Evolutionary conservation across 169 alveolate species (phyloP), one percentile per base, ranked within the genome.

Genomic region (Cryptosporidium ryanae): DNA sequence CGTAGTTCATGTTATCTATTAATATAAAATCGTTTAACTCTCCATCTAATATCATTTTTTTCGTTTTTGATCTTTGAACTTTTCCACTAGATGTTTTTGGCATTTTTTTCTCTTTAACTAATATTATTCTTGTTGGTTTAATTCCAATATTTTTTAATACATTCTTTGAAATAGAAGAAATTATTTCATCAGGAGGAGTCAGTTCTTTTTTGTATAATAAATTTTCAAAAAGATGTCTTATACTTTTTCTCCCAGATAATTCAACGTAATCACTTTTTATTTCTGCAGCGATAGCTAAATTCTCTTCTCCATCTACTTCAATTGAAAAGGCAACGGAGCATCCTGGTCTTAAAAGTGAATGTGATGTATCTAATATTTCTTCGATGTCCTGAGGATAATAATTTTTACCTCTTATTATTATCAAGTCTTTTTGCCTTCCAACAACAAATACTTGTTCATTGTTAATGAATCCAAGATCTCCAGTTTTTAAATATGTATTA

Each of bases 331-430:
- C 92, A 66, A 84, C 91, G 25, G 49, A 50, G 52, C 92, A 82
- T 8, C 93, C 93, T 2, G 89, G 82, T 17, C 93, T 87, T n/a
- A 90, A 43, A 32, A 55, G 27, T 29, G 43, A 43, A 12, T 31
- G 82, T 31, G 66, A 63, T 25, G 59, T 50, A 21, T 84, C 93
- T 0, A 90, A 63, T 13, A 50, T 57, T 21, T 84, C 91, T 65
- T 90, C 93, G 25, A 90, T 81, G 50, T 90, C 93, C 29, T 90
- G 92, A 18, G 92, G 92, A 66, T 81, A 82, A 66, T 90, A 90
- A 61, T 87, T 90, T 49, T 83, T 65, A 0, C 93, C 93, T 25
- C 92, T 84, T 23, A 90, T 66, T 25, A 90, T 90, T 38, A 90
- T 49, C n/a, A 87, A 23, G 55, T 90, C 92, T 48, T 90, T 90